A percentile compares a stretch with the other conserved stretches of the same genome.
These are phyloP conservation scores for Diutina pseudorugosa DNA, from an alignment of 1,139 yeast genomes.

Conservation along the genomic window DNA sequence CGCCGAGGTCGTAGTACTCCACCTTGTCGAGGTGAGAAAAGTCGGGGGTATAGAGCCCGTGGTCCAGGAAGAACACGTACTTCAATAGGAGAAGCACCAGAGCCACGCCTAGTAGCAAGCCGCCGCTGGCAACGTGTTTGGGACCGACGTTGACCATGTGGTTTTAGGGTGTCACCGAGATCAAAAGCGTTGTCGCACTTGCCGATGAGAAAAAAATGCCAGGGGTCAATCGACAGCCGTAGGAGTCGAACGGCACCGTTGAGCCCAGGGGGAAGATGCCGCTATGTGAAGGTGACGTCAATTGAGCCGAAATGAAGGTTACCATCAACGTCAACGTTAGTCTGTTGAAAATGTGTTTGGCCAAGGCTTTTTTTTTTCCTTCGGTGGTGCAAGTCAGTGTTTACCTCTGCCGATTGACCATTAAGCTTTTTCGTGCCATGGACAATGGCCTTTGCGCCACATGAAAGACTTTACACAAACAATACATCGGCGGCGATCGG, in stretches of 20 bases:
- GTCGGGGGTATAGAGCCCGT: constrained; percentile 11
- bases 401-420: no score
- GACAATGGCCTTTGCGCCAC: neutral
- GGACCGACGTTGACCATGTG: neutral
- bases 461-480: neutral
- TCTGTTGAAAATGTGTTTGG: no score
- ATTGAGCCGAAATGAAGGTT: no score
- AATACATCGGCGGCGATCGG: neutral
- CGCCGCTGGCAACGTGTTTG: constrained; percentile 1
- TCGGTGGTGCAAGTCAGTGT: no score
- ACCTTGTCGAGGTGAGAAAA: constrained; percentile 15
- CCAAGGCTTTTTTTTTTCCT: no score
- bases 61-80: neutral
- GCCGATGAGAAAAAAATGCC: neutral
- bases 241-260: neutral
- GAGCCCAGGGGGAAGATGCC: neutral
- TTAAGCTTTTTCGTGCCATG: no score
- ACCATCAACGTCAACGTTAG: no score
- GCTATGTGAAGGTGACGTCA: neutral
- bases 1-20: constrained; percentile 32
- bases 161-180: neutral
- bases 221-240: neutral
- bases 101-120: constrained; percentile 1
- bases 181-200: neutral
- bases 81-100: neutral